Conservation (phyloP, 192 early-diverging fungal genomes). For the Coemansia pectinata region DNA sequence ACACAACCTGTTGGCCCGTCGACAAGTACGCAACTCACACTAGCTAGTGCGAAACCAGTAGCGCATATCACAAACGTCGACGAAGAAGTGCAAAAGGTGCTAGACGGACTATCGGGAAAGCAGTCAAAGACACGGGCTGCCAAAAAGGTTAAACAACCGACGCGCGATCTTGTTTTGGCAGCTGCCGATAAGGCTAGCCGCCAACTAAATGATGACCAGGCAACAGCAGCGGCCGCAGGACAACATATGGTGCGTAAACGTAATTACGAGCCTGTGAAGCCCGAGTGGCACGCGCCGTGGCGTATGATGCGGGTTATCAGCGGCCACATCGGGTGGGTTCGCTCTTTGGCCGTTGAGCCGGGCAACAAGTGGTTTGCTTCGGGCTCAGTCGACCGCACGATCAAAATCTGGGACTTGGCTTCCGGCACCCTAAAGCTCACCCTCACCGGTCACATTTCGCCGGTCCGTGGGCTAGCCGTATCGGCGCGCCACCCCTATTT, state of each 20-base stretch:
- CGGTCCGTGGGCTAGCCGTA: constrained; percentile 91
- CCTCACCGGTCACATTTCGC: constrained; percentile 94
- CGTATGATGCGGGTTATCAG: constrained; percentile 90
- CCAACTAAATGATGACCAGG: neutral
- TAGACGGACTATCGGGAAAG: constrained; percentile 36
- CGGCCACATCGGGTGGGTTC: constrained; percentile 97
- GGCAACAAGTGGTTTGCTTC: constrained; percentile 99
- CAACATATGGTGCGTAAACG: constrained; percentile 52
- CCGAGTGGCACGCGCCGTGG: constrained; percentile 99
- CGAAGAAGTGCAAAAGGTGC: constrained; percentile 40
- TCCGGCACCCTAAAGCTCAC: constrained; percentile 94
- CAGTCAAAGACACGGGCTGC: constrained; percentile 18
- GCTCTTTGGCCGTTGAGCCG: constrained; percentile 88
- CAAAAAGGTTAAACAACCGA: constrained; percentile 34
- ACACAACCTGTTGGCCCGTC: neutral
- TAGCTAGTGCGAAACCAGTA: neutral
- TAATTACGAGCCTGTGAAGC: constrained; percentile 53
- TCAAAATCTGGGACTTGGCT: constrained; percentile 99
- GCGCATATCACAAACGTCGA: constrained; percentile 18
- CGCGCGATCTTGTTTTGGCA: constrained; percentile 28
- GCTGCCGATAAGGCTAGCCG: constrained; percentile 19
- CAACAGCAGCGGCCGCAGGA: constrained; percentile 22
- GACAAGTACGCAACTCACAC: neutral
- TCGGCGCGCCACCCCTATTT: constrained; percentile 96
- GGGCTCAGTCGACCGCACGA: constrained; percentile 95